Percentiles rank a stretch among this genome's conserved stretches.
These are phyloP conservation scores for Saturnispora hagleri DNA, from an alignment of 805 yeast genomes.

Conservation along the genomic window DNA sequence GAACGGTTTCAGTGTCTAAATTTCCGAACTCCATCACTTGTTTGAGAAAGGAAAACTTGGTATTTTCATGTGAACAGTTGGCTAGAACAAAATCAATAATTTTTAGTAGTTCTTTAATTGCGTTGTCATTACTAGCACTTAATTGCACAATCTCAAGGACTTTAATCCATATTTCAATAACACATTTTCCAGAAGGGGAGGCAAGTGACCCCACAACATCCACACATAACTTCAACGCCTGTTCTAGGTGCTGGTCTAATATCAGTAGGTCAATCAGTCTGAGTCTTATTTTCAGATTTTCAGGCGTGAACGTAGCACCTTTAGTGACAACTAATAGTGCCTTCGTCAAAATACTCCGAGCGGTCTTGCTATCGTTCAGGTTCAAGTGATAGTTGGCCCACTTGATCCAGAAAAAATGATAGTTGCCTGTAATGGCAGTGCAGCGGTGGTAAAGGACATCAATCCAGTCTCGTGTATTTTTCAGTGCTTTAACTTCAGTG, in stretches of 20 bases:
- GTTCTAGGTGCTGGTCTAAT: conserved; percentile 26
- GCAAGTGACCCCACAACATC: conserved; percentile 23
- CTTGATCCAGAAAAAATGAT: conserved; percentile 41
- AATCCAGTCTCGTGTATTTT: conserved; percentile 19
- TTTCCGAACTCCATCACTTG: neutral
- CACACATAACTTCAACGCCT: conserved; percentile 30
- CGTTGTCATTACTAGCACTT: conserved; percentile 9
- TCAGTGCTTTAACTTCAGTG: conserved; percentile 13
- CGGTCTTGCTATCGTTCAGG: conserved; percentile 24
- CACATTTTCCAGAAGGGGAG: conserved; percentile 30
- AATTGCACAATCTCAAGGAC: conserved; percentile 33
- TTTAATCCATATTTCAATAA: conserved; percentile 20
- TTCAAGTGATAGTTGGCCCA: conserved; percentile 36
- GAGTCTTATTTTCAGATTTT: conserved; percentile 22
- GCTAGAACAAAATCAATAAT: neutral
- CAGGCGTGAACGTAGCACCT: neutral
- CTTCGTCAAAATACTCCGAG: conserved; percentile 31
- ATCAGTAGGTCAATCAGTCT: conserved; percentile 39
- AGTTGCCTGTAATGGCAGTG: conserved; percentile 35
- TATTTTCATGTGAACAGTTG: neutral
- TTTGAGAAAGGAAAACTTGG: neutral
- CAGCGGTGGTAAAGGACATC: conserved; percentile 40
- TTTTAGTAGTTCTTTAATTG: neutral
- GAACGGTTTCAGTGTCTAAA: neutral
- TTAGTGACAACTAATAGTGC: conserved; percentile 14